Evolutionary conservation across 441 rosid genomes (phyloP).

Genomic region (Populus tomentosa): DNA sequence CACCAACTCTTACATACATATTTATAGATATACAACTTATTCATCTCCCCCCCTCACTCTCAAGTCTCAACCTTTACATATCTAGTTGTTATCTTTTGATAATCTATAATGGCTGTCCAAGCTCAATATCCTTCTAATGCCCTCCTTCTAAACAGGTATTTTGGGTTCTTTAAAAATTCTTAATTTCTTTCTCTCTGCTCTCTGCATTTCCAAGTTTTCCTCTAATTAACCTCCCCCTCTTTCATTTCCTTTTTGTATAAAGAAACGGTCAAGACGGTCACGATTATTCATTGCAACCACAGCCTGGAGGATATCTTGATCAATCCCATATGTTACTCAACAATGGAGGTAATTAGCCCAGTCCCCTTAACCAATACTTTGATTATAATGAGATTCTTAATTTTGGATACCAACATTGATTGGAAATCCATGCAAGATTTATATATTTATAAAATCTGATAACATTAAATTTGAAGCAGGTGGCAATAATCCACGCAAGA

Average conservation of each 20-base stretch:
- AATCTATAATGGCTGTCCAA: slow-evolving; percentile 62
- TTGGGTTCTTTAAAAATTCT: not conserved
- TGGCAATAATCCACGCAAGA: slow-evolving; percentile 37
- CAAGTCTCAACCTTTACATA: not conserved
- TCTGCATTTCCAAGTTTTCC: not conserved
- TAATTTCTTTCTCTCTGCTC: not conserved
- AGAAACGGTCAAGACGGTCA: slow-evolving; percentile 69
- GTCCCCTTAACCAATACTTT: not conserved
- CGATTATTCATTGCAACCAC: slow-evolving; percentile 60
- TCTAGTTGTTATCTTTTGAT: not conserved
- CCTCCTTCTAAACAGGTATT: slow-evolving; percentile 75
- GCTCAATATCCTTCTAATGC: slow-evolving; percentile 80
- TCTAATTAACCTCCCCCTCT: not conserved
- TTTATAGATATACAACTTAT: not conserved
- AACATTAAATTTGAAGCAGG: slow-evolving; percentile 12
- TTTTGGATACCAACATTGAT: not conserved
- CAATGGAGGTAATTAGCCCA: slow-evolving; percentile 40
- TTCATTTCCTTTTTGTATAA: slow-evolving; percentile 11
- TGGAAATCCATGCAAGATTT: not conserved
- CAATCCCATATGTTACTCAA: slow-evolving; percentile 60
- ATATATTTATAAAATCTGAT: not conserved
- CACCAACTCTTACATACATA: not conserved
- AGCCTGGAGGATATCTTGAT: slow-evolving; percentile 52
- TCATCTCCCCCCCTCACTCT: not conserved
- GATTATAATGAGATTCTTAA: not conserved